A percentile compares a stretch with the other conserved stretches of the same genome.
phyloP scores from a whole-genome alignment of 2,329 filamentous ascomycete species.

The Pseudocercospora macadamiae region DNA sequence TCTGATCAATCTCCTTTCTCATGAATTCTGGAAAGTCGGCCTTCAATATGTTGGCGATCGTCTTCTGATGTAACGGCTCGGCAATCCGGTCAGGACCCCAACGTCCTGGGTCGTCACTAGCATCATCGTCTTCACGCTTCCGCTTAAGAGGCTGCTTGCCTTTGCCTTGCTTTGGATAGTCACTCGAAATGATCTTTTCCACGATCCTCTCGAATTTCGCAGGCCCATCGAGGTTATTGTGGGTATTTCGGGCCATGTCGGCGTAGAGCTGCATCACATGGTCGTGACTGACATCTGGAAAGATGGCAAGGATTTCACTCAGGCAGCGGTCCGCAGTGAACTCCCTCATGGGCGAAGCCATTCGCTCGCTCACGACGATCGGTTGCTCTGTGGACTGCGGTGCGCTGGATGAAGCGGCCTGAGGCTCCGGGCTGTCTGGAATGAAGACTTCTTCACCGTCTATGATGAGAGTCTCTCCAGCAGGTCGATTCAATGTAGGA shows the following conservation, averaged over 20 bases:
- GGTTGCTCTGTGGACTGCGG: too few species aligned
- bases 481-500: background rate
- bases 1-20: constrained; percentile 38
- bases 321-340: constrained; percentile 33
- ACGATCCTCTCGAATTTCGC: constrained; percentile 33
- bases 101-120: constrained; percentile 24
- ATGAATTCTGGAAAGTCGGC: constrained; percentile 47
- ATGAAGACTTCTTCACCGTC: constrained; percentile 33
- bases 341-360: background rate
- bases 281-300: constrained; percentile 39
- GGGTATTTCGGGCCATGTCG: constrained; percentile 16
- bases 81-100: constrained; percentile 30
- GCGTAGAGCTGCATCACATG: constrained; percentile 34
- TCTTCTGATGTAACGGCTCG: constrained; percentile 20
- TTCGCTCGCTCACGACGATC: background rate
- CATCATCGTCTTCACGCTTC: constrained; percentile 33
- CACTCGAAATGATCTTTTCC: constrained; percentile 31
- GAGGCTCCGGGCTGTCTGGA: constrained; percentile 26
- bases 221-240: constrained; percentile 17
- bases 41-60: constrained; percentile 40
- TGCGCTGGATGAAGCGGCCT: too few species aligned
- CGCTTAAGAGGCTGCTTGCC: constrained; percentile 32
- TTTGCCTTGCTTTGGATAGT: constrained; percentile 38
- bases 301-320: constrained; percentile 35
- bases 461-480: constrained; percentile 20